These are phyloP conservation scores for Rhodotorula mucilaginosa DNA, from an alignment of 1,284 basidiomycete genomes.

Conservation along the genomic window DNA sequence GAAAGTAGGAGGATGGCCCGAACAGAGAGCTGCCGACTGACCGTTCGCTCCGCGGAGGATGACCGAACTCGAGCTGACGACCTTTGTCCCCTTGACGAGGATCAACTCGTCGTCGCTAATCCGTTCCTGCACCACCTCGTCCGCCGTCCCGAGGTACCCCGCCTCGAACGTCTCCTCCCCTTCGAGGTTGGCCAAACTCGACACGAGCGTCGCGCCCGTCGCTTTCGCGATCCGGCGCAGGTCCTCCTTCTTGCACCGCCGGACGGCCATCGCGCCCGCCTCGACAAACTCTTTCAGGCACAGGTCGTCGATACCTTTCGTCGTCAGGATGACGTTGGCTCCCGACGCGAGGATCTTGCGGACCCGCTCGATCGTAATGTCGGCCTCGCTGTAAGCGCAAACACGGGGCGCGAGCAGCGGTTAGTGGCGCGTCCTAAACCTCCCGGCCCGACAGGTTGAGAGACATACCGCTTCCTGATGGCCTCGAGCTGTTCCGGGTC, in stretches of 20 bases:
- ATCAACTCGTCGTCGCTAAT: conserved; percentile 99
- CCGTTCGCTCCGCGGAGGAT: conserved; percentile 89
- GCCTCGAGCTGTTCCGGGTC: conserved; percentile 96
- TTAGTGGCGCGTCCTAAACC: background rate
- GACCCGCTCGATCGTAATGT: conserved; percentile 94
- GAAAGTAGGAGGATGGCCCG: background rate
- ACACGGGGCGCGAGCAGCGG: background rate
- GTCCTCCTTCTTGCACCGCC: conserved; percentile 97
- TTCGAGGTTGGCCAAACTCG: conserved; percentile 91
- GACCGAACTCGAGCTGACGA: conserved; percentile 89
- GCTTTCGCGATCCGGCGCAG: conserved; percentile 94
- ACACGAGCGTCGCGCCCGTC: conserved; percentile 89
- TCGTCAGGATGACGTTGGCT: conserved; percentile 95
- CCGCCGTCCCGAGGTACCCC: conserved; percentile 81
- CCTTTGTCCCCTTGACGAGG: conserved; percentile 94
- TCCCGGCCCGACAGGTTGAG: background rate
- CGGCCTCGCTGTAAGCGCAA: conserved; percentile 69
- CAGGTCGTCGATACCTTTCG: conserved; percentile 98
- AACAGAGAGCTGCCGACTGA: conserved; percentile 17
- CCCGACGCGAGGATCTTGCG: conserved; percentile 94
- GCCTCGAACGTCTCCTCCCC: conserved; percentile 98
- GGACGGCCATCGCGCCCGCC: conserved; percentile 97
- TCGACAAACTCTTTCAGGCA: conserved; percentile 99
- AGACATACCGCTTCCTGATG: conserved; percentile 77
- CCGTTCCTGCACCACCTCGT: conserved; percentile 94